Base-by-base conservation (phyloP, 2,329 filamentous ascomycete genomes). In the Fusarium sp. region DNA sequence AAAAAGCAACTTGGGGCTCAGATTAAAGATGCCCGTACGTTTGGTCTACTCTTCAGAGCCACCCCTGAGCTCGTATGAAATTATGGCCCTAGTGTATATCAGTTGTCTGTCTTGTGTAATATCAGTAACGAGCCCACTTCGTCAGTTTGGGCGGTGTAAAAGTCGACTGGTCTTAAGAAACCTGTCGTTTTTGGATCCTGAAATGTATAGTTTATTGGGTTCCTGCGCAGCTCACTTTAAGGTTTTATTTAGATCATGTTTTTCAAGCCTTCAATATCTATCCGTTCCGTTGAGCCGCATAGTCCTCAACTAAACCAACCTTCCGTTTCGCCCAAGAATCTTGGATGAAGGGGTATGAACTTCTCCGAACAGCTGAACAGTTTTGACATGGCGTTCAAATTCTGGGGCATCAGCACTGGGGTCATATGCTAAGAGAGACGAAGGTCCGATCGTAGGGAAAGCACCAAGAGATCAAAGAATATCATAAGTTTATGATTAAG, bases 81-180 rank as follows among this genome's bases (percentile, higher is more conserved):
- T 41, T 22, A 19, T 27, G 40, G n/a, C 64, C 32, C 43, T 41
- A 35, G 17, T 51, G 30, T 56, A 54, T 46, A 61, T 25, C 39
- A 53, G 44, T 32, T 56, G 25, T 43, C 25, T 39, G 47, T 32
- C 23, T 57, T 55, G 35, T 57, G 60, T 56, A 68, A 57, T 25
- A 52, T 41, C 60, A 56, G 32, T 33, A 61, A 45, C 19, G n/a
- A 40, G 23, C 27, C 35, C 47, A 27, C 23, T 27, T 43, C 39
- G 10, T 27, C 22, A 35, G n/a, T 15, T 37, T 59, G 54, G 49
- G 13, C 27, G 40, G 51, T 22, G 39, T 23, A 53, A 57, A 43
- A 48, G 22, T 62, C 20, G 22, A 45, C 23, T 62, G 35, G 37
- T 44, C 52, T 37, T 39, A 19, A 44, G 30, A 27, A 19, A 33